These are phyloP conservation scores for Cinnamomum micranthum DNA, from an alignment of 164 flowering plant species.

Conservation along the genomic window DNA sequence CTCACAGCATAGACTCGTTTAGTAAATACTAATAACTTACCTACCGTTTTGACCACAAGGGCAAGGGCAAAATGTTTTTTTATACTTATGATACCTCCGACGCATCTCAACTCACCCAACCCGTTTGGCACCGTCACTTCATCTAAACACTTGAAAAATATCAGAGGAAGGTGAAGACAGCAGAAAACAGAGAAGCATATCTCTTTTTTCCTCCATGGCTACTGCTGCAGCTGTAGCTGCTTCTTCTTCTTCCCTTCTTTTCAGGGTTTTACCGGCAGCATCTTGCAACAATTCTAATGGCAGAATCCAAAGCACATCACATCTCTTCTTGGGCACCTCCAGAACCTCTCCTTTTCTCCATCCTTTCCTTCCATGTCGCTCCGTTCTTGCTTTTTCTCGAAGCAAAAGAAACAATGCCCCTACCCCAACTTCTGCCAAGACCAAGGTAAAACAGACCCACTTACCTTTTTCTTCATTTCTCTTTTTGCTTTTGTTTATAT, in stretches of 20 bases:
- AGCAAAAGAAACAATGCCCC: slow-evolving; percentile 11
- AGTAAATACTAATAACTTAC: too few species aligned
- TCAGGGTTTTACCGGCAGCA: not conserved
- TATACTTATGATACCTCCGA: too few species aligned
- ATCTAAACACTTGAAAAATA: too few species aligned
- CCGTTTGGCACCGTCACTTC: too few species aligned
- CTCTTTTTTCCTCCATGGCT: too few species aligned
- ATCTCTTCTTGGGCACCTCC: slow-evolving; percentile 1
- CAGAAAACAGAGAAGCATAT: too few species aligned
- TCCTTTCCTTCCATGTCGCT: not conserved
- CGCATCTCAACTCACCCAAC: too few species aligned
- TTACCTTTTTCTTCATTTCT: not conserved
- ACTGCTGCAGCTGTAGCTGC: not conserved
- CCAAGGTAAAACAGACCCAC: slow-evolving; percentile 2
- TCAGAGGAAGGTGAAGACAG: too few species aligned
- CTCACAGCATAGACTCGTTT: too few species aligned
- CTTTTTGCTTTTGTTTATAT: not conserved
- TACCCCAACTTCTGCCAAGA: slow-evolving; percentile 12
- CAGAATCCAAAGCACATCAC: not conserved
- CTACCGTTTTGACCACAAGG: too few species aligned
- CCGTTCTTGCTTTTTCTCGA: slow-evolving; percentile 13
- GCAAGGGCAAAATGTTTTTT: too few species aligned
- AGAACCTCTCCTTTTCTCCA: not conserved
- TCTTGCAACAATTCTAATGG: not conserved
- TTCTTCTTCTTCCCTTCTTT: not conserved